Percentiles rank a stretch among this genome's conserved stretches.
These are phyloP conservation scores for Cinchona pubescens DNA, from an alignment of 257 asterid species.

Conservation along the genomic window DNA sequence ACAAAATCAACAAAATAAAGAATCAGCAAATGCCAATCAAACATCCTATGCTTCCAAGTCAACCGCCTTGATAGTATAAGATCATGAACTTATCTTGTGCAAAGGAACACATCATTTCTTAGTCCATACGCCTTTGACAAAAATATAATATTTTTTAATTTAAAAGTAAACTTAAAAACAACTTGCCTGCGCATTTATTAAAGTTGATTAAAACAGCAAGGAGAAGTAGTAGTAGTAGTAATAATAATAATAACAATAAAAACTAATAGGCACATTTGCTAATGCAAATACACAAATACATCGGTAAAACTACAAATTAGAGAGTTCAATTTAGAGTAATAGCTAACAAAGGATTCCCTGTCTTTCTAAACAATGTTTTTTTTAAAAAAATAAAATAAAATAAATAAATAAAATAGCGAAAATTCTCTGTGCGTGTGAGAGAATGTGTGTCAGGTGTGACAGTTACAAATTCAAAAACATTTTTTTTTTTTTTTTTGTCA, in stretches of 20 bases:
- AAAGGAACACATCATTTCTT: background rate
- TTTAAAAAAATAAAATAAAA: no score
- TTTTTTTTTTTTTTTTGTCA: no score
- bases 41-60: background rate
- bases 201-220: background rate
- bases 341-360: background rate
- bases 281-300: background rate
- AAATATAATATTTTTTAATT: background rate
- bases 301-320: background rate
- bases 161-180: background rate
- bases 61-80: background rate
- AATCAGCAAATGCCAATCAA: background rate
- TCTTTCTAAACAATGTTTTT: no score
- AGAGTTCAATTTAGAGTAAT: background rate
- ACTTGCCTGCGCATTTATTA: background rate
- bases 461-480: background rate
- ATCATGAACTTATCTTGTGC: background rate
- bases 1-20: slow-evolving; percentile 21
- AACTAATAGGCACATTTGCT: background rate
- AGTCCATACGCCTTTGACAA: background rate
- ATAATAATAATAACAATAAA: background rate
- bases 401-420: no score
- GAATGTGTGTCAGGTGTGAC: background rate
- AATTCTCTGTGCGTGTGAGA: background rate
- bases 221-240: no score